These are phyloP conservation scores for Plasmodium ovale DNA, from an alignment of 169 alveolate genomes.

Conservation along the genomic window DNA sequence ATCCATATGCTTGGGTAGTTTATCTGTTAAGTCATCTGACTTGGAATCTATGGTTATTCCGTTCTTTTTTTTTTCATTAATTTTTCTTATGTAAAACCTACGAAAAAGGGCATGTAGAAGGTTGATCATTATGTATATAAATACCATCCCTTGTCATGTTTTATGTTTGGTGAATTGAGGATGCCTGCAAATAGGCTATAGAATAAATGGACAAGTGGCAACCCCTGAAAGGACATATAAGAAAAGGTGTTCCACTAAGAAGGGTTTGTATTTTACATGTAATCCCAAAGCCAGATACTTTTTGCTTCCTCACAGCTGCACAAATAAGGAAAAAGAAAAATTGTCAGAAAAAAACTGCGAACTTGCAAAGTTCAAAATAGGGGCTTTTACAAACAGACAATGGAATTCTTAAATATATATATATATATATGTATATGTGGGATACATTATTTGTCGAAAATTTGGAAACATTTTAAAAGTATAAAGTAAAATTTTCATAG, in stretches of 20 bases:
- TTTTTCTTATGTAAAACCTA: conserved; percentile 55
- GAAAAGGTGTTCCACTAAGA: not conserved
- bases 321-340: not conserved
- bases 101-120: no score
- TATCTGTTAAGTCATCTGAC: conserved; percentile 10
- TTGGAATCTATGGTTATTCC: no score
- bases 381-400: not conserved
- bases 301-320: conserved; percentile 73
- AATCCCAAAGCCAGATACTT: conserved; percentile 40
- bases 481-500: not conserved
- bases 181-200: not conserved
- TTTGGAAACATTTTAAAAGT: not conserved
- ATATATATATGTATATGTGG: not conserved
- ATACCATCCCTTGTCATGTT: no score
- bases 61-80: conserved; percentile 5
- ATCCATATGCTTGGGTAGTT: no score
- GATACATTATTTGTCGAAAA: not conserved
- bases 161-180: not conserved
- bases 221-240: not conserved
- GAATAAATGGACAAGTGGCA: not conserved
- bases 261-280: conserved; percentile 16
- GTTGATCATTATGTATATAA: no score
- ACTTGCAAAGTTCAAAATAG: not conserved
- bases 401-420: not conserved
- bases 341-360: not conserved